phyloP scores from a whole-genome alignment of 2,329 filamentous ascomycete species.

The Esteya vermicola region DNA sequence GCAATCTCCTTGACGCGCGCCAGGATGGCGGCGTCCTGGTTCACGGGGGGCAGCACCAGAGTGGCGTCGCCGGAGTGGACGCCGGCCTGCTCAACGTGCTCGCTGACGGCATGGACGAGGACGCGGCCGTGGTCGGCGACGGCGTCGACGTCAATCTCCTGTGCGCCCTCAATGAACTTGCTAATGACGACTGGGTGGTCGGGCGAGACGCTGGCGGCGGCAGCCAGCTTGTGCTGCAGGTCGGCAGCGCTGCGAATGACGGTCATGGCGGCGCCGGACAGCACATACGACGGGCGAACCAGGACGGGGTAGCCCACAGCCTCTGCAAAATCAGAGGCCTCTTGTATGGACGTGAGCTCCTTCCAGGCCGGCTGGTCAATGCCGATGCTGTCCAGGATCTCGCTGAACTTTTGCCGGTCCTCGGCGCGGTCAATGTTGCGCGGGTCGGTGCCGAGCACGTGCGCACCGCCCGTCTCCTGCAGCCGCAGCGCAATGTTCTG shows the following conservation, averaged over 20 bases:
- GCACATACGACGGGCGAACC: constrained; percentile 86
- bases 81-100: constrained; percentile 94
- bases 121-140: constrained; percentile 79
- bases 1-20: constrained; percentile 89
- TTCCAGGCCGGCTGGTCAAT: constrained; percentile 98
- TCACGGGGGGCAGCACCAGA: constrained; percentile 74
- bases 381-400: constrained; percentile 91
- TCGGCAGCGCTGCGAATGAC: constrained; percentile 82
- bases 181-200: constrained; percentile 97
- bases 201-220: constrained; percentile 78
- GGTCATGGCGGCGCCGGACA: constrained; percentile 97
- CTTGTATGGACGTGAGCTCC: constrained; percentile 79
- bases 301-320: constrained; percentile 86
- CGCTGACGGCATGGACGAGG: constrained; percentile 79
- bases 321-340: constrained; percentile 75
- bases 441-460: constrained; percentile 84
- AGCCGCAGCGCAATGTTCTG: constrained; percentile 95
- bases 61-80: constrained; percentile 97
- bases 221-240: constrained; percentile 86
- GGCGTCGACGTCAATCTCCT: constrained; percentile 93
- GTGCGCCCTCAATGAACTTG: constrained; percentile 92
- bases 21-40: constrained; percentile 64
- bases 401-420: constrained; percentile 95
- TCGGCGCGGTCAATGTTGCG: constrained; percentile 95
- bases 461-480: constrained; percentile 80